Evolutionary conservation across 352 stramenopile genomes (phyloP).

Genomic region (Saprolegnia diclina): DNA sequence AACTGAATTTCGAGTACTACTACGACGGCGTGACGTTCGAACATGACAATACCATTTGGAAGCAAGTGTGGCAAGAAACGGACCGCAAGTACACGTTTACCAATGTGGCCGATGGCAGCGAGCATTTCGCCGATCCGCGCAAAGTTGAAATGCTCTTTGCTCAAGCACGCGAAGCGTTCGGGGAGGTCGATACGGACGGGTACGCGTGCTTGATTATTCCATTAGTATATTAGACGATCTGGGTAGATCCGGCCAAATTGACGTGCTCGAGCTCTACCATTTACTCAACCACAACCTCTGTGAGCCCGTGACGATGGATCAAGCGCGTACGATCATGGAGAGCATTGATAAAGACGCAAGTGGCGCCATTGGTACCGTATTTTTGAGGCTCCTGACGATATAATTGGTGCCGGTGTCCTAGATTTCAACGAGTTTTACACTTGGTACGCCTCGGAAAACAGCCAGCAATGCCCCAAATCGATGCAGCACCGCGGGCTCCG

Average conservation of each 20-base stretch:
- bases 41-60: conserved; percentile 37
- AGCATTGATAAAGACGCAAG: conserved; percentile 19
- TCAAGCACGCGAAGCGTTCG: conserved; percentile 13
- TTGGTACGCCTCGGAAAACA: conserved; percentile 25
- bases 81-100: conserved; percentile 36
- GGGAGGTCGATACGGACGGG: conserved; percentile 20
- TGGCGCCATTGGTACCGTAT: conserved; percentile 19
- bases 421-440: conserved; percentile 26
- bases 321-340: conserved; percentile 12
- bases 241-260: conserved; percentile 13
- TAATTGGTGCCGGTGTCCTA: neutral
- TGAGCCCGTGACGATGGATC: conserved; percentile 22
- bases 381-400: too few species aligned
- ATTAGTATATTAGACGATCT: neutral
- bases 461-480: conserved; percentile 16
- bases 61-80: conserved; percentile 33
- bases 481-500: conserved; percentile 19
- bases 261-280: conserved; percentile 16
- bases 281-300: conserved; percentile 21
- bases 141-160: conserved; percentile 22
- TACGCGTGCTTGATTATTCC: neutral
- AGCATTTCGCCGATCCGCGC: conserved; percentile 20
- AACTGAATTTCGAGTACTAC: conserved; percentile 52
- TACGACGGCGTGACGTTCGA: conserved; percentile 48
- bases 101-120: conserved; percentile 15